phyloP scores from a whole-genome alignment of 306 rosid species.

The Sophora flavescens region DNA sequence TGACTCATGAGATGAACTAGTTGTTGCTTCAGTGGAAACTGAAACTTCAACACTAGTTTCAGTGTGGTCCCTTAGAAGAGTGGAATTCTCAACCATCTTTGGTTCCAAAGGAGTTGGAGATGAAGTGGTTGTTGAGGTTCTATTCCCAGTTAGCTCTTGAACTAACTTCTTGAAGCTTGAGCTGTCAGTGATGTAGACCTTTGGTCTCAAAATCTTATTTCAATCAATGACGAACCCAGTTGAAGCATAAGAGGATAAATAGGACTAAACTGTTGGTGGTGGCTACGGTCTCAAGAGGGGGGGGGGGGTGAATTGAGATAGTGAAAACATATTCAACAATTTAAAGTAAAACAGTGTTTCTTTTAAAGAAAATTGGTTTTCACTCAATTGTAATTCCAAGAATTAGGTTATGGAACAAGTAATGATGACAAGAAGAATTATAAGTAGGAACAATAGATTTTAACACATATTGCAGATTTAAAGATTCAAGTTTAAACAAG shows the following conservation, averaged over 20 bases:
- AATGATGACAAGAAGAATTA: too few relatives aligned
- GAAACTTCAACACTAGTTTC: conserved; percentile 25
- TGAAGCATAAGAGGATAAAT: conserved; percentile 95
- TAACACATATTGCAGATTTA: too few relatives aligned
- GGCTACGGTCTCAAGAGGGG: too few relatives aligned
- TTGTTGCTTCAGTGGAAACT: conserved; percentile 44
- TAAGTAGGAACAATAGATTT: too few relatives aligned
- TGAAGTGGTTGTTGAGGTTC: conserved; percentile 37
- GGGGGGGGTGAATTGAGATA: too few relatives aligned
- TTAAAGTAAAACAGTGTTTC: too few relatives aligned
- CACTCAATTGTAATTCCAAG: too few relatives aligned
- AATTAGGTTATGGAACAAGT: too few relatives aligned
- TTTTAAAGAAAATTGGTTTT: too few relatives aligned
- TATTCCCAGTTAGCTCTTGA: conserved; percentile 62
- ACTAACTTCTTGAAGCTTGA: conserved; percentile 61
- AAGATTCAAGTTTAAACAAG: too few relatives aligned
- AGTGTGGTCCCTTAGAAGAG: not conserved
- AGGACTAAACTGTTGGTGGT: conserved; percentile 86
- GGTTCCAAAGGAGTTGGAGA: conserved; percentile 42
- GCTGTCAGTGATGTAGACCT: conserved; percentile 58
- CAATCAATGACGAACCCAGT: conserved; percentile 79
- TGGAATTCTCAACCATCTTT: conserved; percentile 6
- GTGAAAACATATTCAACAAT: too few relatives aligned
- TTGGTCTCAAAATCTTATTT: conserved; percentile 55
- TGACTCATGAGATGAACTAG: conserved; percentile 35